Evolutionary conservation across 805 yeast species (phyloP).

Genomic region (Metschnikowia hibisci): DNA sequence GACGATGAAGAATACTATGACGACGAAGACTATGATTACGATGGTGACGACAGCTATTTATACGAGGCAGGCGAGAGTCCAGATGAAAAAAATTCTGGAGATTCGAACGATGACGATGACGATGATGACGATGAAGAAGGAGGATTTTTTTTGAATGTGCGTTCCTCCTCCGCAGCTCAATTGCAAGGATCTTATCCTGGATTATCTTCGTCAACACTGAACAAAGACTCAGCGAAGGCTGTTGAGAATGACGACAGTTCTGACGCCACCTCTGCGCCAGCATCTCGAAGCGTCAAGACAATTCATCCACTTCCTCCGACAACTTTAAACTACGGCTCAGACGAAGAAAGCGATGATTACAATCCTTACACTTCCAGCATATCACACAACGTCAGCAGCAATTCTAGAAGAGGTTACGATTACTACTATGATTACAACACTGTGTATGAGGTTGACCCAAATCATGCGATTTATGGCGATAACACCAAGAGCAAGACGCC

Average conservation of each 20-base stretch:
- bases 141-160: conserved; percentile 62
- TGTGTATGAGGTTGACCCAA: conserved; percentile 57
- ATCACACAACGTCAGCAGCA: conserved; percentile 69
- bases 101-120: conserved; percentile 30
- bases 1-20: conserved; percentile 15
- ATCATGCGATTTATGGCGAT: conserved; percentile 35
- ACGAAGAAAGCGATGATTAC: conserved; percentile 60
- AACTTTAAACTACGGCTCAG: conserved; percentile 69
- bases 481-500: conserved; percentile 27
- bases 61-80: conserved; percentile 12
- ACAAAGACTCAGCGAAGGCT: conserved; percentile 7
- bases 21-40: conserved; percentile 19
- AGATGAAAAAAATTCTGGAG: conserved; percentile 22
- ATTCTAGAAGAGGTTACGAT: conserved; percentile 62
- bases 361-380: conserved; percentile 48
- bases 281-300: conserved; percentile 41
- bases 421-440: conserved; percentile 78
- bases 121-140: conserved; percentile 59
- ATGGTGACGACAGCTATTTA: conserved; percentile 15
- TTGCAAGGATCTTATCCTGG: conserved; percentile 17
- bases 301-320: conserved; percentile 86
- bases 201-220: conserved; percentile 10
- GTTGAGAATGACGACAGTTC: conserved; percentile 22
- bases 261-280: conserved; percentile 29
- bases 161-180: conserved; percentile 36